Evolutionary conservation across 202 grass and related monocot species (phyloP).

Genomic region (Elaeis oleifera): DNA sequence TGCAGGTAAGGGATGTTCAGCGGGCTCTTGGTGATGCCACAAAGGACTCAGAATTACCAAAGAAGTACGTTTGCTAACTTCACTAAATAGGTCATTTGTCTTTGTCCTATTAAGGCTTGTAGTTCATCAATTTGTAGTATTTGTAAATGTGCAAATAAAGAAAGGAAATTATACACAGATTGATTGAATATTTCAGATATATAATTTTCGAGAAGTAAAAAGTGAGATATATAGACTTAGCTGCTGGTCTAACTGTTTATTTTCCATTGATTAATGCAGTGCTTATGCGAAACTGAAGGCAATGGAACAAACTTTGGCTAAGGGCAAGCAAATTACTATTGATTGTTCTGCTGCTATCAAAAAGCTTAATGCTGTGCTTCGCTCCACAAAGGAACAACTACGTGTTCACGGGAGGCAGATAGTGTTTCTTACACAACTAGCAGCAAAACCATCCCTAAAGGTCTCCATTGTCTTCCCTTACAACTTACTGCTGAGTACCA

Average conservation of each 20-base stretch:
- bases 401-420: constrained; percentile 41
- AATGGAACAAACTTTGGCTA: constrained; percentile 56
- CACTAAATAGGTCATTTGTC: neutral
- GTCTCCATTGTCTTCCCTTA: constrained; percentile 63
- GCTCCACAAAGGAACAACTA: constrained; percentile 45
- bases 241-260: neutral
- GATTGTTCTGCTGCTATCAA: constrained; percentile 40
- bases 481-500: constrained; percentile 67
- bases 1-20: constrained; percentile 55
- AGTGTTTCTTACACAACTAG: constrained; percentile 56
- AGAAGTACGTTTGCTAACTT: constrained; percentile 37
- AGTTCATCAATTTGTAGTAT: no score
- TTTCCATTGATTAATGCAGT: constrained; percentile 37
- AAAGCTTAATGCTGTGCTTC: constrained; percentile 40
- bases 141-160: no score
- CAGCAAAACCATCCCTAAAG: constrained; percentile 68
- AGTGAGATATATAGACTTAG: no score
- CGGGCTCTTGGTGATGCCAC: constrained; percentile 41
- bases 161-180: no score
- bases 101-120: neutral
- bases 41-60: constrained; percentile 47
- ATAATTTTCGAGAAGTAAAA: no score
- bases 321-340: constrained; percentile 44
- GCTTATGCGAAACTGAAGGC: constrained; percentile 50
- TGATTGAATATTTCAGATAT: no score